Evolutionary conservation across 306 rosid genomes (phyloP).

Genomic region (Erythrophleum fordii): DNA sequence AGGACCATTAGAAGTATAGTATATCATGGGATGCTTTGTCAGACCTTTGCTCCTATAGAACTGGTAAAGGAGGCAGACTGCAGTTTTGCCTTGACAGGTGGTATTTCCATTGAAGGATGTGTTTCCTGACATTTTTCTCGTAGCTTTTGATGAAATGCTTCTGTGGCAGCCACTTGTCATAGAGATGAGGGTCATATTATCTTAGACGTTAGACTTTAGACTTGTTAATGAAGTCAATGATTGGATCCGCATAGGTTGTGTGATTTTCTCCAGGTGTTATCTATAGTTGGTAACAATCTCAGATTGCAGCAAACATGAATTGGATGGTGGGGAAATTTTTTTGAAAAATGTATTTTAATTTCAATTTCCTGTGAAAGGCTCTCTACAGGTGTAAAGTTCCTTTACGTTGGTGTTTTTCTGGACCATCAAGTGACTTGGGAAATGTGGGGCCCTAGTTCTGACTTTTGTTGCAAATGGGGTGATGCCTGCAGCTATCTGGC

Average conservation of each 20-base stretch:
- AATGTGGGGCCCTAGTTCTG: background rate
- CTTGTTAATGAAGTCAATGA: background rate
- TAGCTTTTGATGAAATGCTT: slow-evolving; percentile 3
- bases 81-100: background rate
- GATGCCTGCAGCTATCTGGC: background rate
- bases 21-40: background rate
- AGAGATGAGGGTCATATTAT: background rate
- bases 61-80: background rate
- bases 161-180: background rate
- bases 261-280: background rate
- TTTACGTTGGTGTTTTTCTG: background rate
- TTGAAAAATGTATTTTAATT: background rate
- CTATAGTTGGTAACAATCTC: background rate
- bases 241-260: background rate
- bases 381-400: background rate
- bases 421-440: background rate
- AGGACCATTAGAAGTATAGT: background rate
- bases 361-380: background rate
- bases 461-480: no score
- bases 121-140: background rate
- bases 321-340: background rate
- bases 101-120: background rate
- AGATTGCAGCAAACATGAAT: background rate
- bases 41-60: background rate
- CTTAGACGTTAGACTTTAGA: background rate